Conservation (phyloP, 2,329 filamentous ascomycete genomes). For the Ophiostoma novo-ulmi region DNA sequence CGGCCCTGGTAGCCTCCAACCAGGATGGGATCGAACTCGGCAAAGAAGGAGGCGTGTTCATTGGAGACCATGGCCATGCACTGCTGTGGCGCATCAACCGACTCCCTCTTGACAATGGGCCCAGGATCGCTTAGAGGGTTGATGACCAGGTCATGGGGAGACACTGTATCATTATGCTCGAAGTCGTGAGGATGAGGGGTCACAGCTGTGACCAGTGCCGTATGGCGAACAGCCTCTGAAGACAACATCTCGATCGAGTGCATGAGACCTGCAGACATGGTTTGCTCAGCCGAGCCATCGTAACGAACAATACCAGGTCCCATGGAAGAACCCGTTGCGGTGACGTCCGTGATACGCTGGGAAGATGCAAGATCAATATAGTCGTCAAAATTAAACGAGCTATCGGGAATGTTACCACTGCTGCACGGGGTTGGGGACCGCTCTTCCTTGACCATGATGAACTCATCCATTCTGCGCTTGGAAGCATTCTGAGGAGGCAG, state of each 20-base stretch:
- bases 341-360: background rate
- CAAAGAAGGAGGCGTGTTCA: background rate
- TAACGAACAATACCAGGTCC: background rate
- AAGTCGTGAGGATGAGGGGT: background rate
- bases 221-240: background rate
- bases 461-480: background rate
- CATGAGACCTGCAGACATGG: background rate
- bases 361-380: background rate
- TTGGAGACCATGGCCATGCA: background rate
- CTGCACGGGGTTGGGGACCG: background rate
- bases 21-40: background rate
- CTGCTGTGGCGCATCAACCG: background rate
- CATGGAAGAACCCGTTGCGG: background rate
- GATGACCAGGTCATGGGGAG: slow-evolving; percentile 14
- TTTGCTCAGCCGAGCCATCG: background rate
- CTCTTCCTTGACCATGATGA: background rate
- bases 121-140: background rate
- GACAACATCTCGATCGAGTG: background rate
- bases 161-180: slow-evolving; percentile 16
- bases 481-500: background rate
- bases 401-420: background rate
- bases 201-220: background rate
- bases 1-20: background rate
- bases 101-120: background rate
- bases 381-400: slow-evolving; percentile 14